Percentiles rank a stretch among this genome's conserved stretches.
Evolutionary conservation across 148 eudicot species (phyloP).

Genomic region (Heliamphora exappendiculata): DNA sequence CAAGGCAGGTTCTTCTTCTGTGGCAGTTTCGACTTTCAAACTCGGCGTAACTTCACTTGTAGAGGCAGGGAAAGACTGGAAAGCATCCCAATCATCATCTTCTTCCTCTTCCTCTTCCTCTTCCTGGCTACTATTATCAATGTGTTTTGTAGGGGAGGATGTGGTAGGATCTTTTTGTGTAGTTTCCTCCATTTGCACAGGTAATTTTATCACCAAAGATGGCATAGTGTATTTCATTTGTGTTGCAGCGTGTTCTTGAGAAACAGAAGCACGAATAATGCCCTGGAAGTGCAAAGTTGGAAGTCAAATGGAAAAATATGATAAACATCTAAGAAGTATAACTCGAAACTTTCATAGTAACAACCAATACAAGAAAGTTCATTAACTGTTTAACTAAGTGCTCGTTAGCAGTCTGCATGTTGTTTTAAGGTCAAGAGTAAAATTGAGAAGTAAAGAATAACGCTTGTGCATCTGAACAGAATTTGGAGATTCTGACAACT

Average conservation of each 20-base stretch:
- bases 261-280: slow-evolving; percentile 82
- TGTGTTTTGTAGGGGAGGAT: slow-evolving; percentile 19
- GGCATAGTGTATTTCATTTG: slow-evolving; percentile 29
- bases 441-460: not conserved
- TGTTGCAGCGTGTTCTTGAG: slow-evolving; percentile 57
- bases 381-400: not conserved
- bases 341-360: not conserved
- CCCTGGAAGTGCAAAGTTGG: slow-evolving; percentile 39
- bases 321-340: not conserved
- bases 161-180: slow-evolving; percentile 21
- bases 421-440: not conserved
- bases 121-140: slow-evolving; percentile 22
- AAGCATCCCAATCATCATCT: slow-evolving; percentile 95
- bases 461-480: not conserved
- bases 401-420: not conserved
- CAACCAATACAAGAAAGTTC: not conserved
- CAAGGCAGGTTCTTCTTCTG: slow-evolving; percentile 14
- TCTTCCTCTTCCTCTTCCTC: slow-evolving; percentile 45
- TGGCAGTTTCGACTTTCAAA: slow-evolving; percentile 16
- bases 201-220: slow-evolving; percentile 70
- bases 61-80: slow-evolving; percentile 85
- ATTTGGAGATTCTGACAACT: not conserved
- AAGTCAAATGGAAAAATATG: not conserved
- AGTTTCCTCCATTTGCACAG: slow-evolving; percentile 41
- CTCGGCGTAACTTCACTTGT: slow-evolving; percentile 32